These are phyloP conservation scores for Amphirosellinia nigrospora DNA, from an alignment of 495 filamentous ascomycete species.

Conservation along the genomic window DNA sequence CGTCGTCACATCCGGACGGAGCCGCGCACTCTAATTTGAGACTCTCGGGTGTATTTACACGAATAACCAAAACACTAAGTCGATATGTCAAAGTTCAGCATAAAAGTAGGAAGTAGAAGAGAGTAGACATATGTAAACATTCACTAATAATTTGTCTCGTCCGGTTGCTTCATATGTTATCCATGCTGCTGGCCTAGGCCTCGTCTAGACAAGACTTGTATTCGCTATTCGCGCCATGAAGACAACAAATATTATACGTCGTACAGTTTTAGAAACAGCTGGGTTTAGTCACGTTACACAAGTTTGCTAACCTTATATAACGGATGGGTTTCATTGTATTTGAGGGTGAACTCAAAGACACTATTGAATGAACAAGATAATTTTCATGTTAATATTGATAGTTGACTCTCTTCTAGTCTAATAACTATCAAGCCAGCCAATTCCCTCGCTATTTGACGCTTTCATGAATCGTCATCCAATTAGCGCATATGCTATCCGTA, in stretches of 20 bases:
- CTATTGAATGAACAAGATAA: background rate
- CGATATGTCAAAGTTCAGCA: background rate
- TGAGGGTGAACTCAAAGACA: background rate
- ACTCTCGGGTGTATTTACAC: no score
- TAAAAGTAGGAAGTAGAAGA: background rate
- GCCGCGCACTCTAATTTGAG: no score
- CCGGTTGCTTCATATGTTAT: no score
- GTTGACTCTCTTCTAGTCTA: background rate
- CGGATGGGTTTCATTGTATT: background rate
- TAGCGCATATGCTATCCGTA: background rate
- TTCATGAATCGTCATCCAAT: constrained; percentile 17
- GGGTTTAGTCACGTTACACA: background rate
- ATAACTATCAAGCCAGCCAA: background rate
- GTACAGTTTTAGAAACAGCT: no score
- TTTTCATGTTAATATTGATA: background rate
- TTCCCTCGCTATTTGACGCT: constrained; percentile 8
- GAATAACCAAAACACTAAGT: no score
- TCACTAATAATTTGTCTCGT: no score
- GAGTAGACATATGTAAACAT: background rate
- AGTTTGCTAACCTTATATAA: background rate
- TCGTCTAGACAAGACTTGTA: background rate
- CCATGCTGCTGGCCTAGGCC: no score
- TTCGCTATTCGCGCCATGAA: background rate
- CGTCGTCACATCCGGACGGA: no score
- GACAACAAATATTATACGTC: no score